phyloP scores from a whole-genome alignment of 2,329 filamentous ascomycete species.

The Stachybotrys chartarum region DNA sequence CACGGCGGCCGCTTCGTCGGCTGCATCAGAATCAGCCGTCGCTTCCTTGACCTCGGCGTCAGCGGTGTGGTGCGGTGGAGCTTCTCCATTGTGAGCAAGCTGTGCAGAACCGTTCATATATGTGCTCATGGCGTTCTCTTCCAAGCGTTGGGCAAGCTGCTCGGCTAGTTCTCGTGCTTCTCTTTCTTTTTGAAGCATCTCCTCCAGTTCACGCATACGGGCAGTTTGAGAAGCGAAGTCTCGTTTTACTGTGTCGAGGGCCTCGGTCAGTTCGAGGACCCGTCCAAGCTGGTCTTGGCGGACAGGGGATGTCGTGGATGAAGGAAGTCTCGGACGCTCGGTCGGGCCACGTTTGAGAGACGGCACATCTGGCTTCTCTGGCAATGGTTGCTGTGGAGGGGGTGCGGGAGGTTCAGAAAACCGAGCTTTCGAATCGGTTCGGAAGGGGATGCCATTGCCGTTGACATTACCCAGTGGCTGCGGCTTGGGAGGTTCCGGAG shows the following conservation, averaged over 20 bases:
- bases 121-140: slow-evolving; percentile 38
- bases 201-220: slow-evolving; percentile 73
- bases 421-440: slow-evolving; percentile 69
- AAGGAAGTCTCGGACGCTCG: slow-evolving; percentile 59
- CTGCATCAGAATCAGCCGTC: slow-evolving; percentile 29
- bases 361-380: slow-evolving; percentile 80
- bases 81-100: slow-evolving; percentile 12
- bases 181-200: slow-evolving; percentile 67
- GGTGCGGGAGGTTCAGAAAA: slow-evolving; percentile 93
- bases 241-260: slow-evolving; percentile 73
- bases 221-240: slow-evolving; percentile 79
- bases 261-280: slow-evolving; percentile 77
- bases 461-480: slow-evolving; percentile 34
- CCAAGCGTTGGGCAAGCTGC: slow-evolving; percentile 65
- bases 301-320: slow-evolving; percentile 48
- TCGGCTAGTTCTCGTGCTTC: slow-evolving; percentile 79
- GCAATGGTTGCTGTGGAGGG: slow-evolving; percentile 85
- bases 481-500: slow-evolving; percentile 38
- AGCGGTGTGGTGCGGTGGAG: slow-evolving; percentile 12
- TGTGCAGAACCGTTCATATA: slow-evolving; percentile 20
- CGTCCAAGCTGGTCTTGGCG: slow-evolving; percentile 59
- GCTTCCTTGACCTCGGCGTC: slow-evolving; percentile 29
- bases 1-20: slow-evolving; percentile 18
- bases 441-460: slow-evolving; percentile 46
- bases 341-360: slow-evolving; percentile 70